A percentile compares a stretch with the other conserved stretches of the same genome.
phyloP scores from a whole-genome alignment of 306 rosid genomes.

The Rubus idaeus region DNA sequence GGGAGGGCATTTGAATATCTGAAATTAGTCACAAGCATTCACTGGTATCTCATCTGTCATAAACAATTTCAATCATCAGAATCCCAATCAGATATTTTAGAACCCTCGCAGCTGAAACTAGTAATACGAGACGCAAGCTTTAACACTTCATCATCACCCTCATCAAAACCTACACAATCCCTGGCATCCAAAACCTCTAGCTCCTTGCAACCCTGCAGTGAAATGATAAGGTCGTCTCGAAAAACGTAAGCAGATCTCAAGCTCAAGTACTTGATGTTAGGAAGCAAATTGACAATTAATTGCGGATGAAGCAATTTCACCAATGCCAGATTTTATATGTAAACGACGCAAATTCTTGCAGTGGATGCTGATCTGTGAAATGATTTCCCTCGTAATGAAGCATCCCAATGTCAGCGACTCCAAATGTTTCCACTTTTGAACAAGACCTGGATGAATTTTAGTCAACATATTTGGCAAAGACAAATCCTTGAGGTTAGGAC shows the following conservation, averaged over 20 bases:
- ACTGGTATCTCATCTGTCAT: no score
- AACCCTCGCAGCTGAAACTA: background rate
- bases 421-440: background rate
- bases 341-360: background rate
- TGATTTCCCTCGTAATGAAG: background rate
- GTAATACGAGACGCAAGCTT: constrained; percentile 3
- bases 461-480: background rate
- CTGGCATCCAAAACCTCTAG: background rate
- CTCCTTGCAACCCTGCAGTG: background rate
- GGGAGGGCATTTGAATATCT: no score
- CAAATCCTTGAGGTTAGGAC: background rate
- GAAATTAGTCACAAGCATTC: no score
- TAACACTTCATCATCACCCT: background rate
- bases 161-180: background rate
- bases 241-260: background rate
- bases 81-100: background rate
- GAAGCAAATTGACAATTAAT: background rate
- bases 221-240: background rate
- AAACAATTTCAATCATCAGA: no score
- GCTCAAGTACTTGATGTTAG: background rate
- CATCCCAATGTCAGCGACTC: background rate
- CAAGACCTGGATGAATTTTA: background rate
- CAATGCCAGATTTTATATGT: background rate
- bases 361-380: background rate
- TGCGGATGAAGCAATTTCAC: background rate